Percentiles rank a stretch among this genome's conserved stretches.
Conservation (phyloP, 1,139 yeast species). For the Saccharomyces hybrid region DNA sequence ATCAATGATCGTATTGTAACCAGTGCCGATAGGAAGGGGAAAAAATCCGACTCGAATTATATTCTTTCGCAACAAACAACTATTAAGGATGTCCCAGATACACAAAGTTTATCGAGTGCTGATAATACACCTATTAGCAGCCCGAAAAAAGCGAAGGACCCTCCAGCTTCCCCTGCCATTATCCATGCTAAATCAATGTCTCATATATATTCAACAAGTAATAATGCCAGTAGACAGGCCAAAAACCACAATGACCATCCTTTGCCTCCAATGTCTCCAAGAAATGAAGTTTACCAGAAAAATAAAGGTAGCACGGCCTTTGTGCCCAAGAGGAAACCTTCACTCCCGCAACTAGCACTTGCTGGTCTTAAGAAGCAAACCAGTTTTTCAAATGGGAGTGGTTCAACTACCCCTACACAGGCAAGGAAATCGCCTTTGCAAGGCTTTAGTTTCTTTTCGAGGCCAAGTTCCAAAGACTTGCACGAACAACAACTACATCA, state of each 20-base stretch:
- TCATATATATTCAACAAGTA: slow-evolving; percentile 1
- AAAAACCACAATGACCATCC: background rate
- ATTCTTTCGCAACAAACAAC: slow-evolving; percentile 18
- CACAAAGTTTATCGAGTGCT: slow-evolving; percentile 24
- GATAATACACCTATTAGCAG: slow-evolving; percentile 23
- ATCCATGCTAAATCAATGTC: slow-evolving; percentile 2
- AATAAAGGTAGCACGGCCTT: slow-evolving; percentile 10
- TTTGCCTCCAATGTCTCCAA: slow-evolving; percentile 1
- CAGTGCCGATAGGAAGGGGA: background rate
- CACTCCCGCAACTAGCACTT: slow-evolving; percentile 27
- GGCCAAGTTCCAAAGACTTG: slow-evolving; percentile 25
- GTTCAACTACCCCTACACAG: slow-evolving; percentile 13
- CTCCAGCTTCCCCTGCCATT: slow-evolving; percentile 3
- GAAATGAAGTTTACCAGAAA: slow-evolving; percentile 7
- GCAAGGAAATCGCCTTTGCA: slow-evolving; percentile 29
- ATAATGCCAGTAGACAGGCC: background rate
- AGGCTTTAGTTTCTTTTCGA: slow-evolving; percentile 27
- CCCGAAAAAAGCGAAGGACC: slow-evolving; percentile 15
- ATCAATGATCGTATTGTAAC: background rate
- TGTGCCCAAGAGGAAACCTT: slow-evolving; percentile 22
- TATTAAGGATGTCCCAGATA: slow-evolving; percentile 28
- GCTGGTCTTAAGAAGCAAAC: slow-evolving; percentile 23
- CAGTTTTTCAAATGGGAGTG: slow-evolving; percentile 17
- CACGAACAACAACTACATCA: slow-evolving; percentile 12
- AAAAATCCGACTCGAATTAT: slow-evolving; percentile 4